Evolutionary conservation across 1,284 basidiomycete genomes (phyloP).

Genomic region (Moniliella sp.): DNA sequence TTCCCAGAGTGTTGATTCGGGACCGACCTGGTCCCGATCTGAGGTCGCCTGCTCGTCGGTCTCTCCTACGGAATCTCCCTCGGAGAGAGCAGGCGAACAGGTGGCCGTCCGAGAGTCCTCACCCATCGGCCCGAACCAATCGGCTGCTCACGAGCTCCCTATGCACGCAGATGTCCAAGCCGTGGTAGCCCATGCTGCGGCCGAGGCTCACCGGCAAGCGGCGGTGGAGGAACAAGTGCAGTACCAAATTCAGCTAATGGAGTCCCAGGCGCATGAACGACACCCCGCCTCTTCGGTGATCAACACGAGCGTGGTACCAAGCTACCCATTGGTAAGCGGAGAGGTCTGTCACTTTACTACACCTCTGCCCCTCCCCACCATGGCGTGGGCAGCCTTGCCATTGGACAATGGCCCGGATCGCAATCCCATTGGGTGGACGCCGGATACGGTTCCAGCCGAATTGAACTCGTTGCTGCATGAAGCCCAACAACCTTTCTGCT

Average conservation of each 20-base stretch:
- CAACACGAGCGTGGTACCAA: too few relatives aligned
- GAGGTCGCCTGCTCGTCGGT: neutral
- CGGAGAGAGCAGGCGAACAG: slow-evolving; percentile 11
- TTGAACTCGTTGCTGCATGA: too few relatives aligned
- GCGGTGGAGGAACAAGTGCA: slow-evolving; percentile 2
- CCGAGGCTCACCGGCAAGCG: slow-evolving; percentile 2
- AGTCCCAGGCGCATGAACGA: neutral
- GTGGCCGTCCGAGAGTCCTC: slow-evolving; percentile 10
- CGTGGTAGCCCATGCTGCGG: too few relatives aligned
- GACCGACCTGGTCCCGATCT: neutral
- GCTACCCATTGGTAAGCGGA: too few relatives aligned
- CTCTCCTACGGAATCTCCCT: slow-evolving; percentile 5
- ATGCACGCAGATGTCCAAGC: slow-evolving; percentile 2
- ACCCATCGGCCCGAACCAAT: slow-evolving; percentile 8
- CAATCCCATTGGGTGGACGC: too few relatives aligned
- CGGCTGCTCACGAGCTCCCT: slow-evolving; percentile 2
- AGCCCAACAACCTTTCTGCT: too few relatives aligned
- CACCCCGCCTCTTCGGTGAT: too few relatives aligned
- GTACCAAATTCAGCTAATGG: slow-evolving; percentile 1
- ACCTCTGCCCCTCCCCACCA: too few relatives aligned
- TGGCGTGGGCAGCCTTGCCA: too few relatives aligned
- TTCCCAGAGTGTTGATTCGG: slow-evolving; percentile 2
- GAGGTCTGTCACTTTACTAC: too few relatives aligned
- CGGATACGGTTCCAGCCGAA: too few relatives aligned
- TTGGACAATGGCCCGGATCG: too few relatives aligned